Base-by-base conservation (phyloP, 192 early-diverging fungal species). In the Coemansia sp. region DNA sequence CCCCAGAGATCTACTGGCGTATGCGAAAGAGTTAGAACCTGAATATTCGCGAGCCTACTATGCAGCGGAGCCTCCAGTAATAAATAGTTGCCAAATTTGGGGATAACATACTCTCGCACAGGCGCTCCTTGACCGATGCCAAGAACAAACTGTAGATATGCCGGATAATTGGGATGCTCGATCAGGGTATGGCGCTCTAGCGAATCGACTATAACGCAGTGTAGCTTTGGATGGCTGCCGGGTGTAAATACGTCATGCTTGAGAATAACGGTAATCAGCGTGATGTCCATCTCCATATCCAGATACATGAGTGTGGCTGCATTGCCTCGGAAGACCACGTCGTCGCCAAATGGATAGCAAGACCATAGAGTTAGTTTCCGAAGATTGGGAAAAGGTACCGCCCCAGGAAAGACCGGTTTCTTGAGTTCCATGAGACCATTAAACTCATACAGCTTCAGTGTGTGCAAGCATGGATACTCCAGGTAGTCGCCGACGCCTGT, bases 241-340 rank as follows among this genome's bases (percentile, higher is more conserved):
- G 36, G 20, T 3, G 60, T 41, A 40, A 62, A 62, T 1, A 62
- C 57, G 31, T n/a, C 11, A 9, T 40, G 34, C 5, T n/a, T 10
- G 3, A 0, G 0, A 29, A 62, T 36, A 20, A 40, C 11, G 15
- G 9, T 16, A 4, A 38, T 7, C 5, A 7, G 6, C 24, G 24
- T 27, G 24, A 27, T 9, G 36, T n/a, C n/a, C 60, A 33, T 2
- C 36, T 3, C 18, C 29, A 62, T 22, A 20, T 22, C 2, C 20
- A 62, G 20, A 12, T 22, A 11, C 20, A 10, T n/a, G 0, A 62
- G 36, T 3, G 60, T 41, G 2, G 34, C 60, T 12, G 60, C 36
- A 12, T 62, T 62, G 60, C 60, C 60, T n/a, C 60, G 40, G 41
- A 62, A 62, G 12, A n/a, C n/a, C 36, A 18, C 20, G 36, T 62